These are phyloP conservation scores for Hydnum rufescens DNA, from an alignment of 768 basidiomycete genomes.

Conservation along the genomic window DNA sequence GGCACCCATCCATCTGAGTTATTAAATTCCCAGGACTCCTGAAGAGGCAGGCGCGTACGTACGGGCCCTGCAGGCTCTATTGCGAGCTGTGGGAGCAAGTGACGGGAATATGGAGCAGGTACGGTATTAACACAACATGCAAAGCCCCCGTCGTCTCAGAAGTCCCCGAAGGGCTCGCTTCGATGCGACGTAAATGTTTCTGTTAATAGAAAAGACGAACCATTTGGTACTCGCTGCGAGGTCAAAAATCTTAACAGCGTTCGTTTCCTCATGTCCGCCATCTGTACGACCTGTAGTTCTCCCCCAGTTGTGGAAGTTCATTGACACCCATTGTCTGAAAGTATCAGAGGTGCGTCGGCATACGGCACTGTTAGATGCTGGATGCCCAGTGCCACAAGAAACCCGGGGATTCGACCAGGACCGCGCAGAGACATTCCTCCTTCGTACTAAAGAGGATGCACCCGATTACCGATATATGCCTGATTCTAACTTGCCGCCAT, in stretches of 20 bases:
- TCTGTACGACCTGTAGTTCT: conserved; percentile 30
- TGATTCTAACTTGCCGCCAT: conserved; percentile 73
- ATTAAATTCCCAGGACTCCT: conserved; percentile 39
- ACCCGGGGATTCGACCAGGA: conserved; percentile 81
- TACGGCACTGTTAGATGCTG: conserved; percentile 29
- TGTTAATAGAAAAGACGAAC: conserved; percentile 42
- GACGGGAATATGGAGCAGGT: conserved; percentile 98
- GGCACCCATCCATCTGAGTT: too few relatives aligned
- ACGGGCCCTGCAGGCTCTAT: conserved; percentile 53
- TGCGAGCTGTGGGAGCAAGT: conserved; percentile 70
- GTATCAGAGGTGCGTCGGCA: conserved; percentile 73
- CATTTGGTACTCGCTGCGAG: conserved; percentile 68
- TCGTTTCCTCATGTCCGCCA: conserved; percentile 64
- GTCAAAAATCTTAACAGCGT: conserved; percentile 94
- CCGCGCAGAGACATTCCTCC: conserved; percentile 54
- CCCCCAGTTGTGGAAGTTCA: neutral
- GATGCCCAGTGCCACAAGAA: conserved; percentile 45
- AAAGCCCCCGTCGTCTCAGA: neutral
- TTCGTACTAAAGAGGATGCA: conserved; percentile 82
- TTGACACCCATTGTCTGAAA: too few relatives aligned
- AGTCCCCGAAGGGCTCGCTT: conserved; percentile 53
- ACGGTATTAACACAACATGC: conserved; percentile 1
- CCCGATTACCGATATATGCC: conserved; percentile 98
- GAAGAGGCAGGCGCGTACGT: conserved; percentile 86
- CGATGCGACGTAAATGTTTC: conserved; percentile 94